phyloP scores from a whole-genome alignment of 2,329 filamentous ascomycete species.

The Trichoderma sp. region DNA sequence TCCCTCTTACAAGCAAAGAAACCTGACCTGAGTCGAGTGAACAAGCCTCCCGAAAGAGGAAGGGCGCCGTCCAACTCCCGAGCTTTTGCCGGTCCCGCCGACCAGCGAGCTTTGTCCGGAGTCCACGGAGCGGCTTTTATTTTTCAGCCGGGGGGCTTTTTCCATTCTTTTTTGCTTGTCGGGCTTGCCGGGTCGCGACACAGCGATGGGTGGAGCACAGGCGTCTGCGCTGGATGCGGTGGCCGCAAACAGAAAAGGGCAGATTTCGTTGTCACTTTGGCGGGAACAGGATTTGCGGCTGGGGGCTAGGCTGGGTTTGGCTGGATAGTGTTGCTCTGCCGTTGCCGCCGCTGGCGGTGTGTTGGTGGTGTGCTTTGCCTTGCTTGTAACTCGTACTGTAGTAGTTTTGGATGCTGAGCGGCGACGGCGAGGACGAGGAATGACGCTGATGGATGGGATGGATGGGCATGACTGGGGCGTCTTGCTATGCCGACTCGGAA shows the following conservation, averaged over 20 bases:
- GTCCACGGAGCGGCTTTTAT: slow-evolving; percentile 23
- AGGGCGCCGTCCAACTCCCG: background rate
- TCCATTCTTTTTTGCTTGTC: background rate
- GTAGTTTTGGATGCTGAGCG: background rate
- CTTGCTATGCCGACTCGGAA: slow-evolving; percentile 1
- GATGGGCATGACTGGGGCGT: slow-evolving; percentile 6
- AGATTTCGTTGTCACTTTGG: background rate
- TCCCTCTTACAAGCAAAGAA: background rate
- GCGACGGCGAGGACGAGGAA: slow-evolving; percentile 10
- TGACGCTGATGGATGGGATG: slow-evolving; percentile 8
- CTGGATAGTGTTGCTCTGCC: slow-evolving; percentile 1
- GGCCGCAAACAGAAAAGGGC: slow-evolving; percentile 13
- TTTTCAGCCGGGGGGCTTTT: background rate
- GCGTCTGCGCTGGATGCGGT: background rate
- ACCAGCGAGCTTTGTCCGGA: slow-evolving; percentile 18
- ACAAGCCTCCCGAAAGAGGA: background rate
- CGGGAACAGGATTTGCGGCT: background rate
- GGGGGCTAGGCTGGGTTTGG: background rate
- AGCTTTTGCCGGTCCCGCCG: slow-evolving; percentile 10
- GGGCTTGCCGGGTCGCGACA: slow-evolving; percentile 6
- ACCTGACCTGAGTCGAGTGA: background rate
- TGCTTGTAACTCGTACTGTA: background rate
- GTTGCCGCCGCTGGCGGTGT: slow-evolving; percentile 12
- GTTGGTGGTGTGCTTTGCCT: background rate
- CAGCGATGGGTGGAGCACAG: background rate